A percentile compares a stretch with the other conserved stretches of the same genome.
phyloP scores from a whole-genome alignment of 805 yeast genomes.

The Pichia kluyveri region DNA sequence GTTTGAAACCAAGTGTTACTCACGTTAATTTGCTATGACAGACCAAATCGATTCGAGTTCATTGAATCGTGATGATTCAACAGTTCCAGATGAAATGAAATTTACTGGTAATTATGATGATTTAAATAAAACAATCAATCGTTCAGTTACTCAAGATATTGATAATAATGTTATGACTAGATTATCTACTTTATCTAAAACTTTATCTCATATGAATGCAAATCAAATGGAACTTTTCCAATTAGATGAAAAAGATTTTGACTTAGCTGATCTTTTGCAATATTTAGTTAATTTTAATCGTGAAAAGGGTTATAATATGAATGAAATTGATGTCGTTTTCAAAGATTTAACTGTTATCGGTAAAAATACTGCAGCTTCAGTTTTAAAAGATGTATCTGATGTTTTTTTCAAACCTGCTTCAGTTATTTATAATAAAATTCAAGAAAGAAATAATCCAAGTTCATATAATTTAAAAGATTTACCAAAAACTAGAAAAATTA shows the following conservation, averaged over 20 bases:
- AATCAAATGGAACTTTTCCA: conserved; percentile 10
- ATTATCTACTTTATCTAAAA: conserved; percentile 5
- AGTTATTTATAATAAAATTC: conserved; percentile 4
- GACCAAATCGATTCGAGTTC: too few species aligned
- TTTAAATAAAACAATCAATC: background rate
- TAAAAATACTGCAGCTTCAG: conserved; percentile 37
- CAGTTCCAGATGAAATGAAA: background rate
- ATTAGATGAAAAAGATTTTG: conserved; percentile 26
- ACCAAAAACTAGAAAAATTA: conserved; percentile 14
- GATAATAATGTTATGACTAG: conserved; percentile 3
- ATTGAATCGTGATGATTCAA: too few species aligned
- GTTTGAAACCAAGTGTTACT: too few species aligned
- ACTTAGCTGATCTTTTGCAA: conserved; percentile 29
- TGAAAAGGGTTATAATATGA: conserved; percentile 33
- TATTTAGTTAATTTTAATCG: conserved; percentile 29
- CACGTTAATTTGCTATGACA: too few species aligned
- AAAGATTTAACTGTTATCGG: conserved; percentile 37
- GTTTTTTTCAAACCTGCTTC: conserved; percentile 27
- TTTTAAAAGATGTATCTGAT: conserved; percentile 37
- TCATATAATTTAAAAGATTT: conserved; percentile 16
- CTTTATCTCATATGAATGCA: conserved; percentile 8
- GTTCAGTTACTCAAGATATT: background rate
- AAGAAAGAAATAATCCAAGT: conserved; percentile 15
- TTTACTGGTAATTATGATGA: background rate
- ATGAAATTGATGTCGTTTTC: conserved; percentile 35